phyloP scores from a whole-genome alignment of 2,329 filamentous ascomycete species.

The Tolypocladium nubicola region DNA sequence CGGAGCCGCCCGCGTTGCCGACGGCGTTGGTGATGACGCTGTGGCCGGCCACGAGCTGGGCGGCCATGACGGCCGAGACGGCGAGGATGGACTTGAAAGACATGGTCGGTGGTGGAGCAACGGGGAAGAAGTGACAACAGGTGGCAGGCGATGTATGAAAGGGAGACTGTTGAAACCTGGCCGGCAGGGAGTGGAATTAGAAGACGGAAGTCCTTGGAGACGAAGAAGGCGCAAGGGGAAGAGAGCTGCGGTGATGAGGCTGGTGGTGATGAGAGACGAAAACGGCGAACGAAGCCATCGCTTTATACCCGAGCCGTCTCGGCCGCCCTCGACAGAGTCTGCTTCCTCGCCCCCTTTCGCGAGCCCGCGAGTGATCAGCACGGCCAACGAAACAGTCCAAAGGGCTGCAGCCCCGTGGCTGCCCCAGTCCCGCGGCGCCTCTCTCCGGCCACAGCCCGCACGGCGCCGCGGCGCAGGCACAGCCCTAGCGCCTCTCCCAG shows the following conservation, averaged over 20 bases:
- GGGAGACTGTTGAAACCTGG: background rate
- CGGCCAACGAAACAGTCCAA: background rate
- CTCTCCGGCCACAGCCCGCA: background rate
- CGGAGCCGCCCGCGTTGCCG: slow-evolving; percentile 46
- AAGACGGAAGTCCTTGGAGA: background rate
- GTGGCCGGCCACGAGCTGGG: slow-evolving; percentile 49
- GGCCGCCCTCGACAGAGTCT: background rate
- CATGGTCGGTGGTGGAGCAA: slow-evolving; percentile 11
- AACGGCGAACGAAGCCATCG: background rate
- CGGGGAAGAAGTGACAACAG: background rate
- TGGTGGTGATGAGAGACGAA: slow-evolving; percentile 1
- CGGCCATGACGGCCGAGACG: slow-evolving; percentile 40
- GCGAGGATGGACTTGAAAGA: slow-evolving; percentile 21
- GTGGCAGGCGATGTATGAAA: background rate
- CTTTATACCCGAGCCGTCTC: slow-evolving; percentile 2
- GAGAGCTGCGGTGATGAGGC: background rate
- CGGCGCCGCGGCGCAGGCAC: background rate
- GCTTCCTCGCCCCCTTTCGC: background rate
- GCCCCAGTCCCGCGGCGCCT: background rate
- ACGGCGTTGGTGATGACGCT: slow-evolving; percentile 47
- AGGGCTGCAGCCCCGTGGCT: background rate
- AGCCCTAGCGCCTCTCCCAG: background rate
- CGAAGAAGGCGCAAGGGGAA: background rate
- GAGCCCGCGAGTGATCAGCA: background rate
- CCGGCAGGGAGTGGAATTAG: slow-evolving; percentile 3